phyloP scores from a whole-genome alignment of 768 basidiomycete genomes.

The Candolleomyces eurysporus region DNA sequence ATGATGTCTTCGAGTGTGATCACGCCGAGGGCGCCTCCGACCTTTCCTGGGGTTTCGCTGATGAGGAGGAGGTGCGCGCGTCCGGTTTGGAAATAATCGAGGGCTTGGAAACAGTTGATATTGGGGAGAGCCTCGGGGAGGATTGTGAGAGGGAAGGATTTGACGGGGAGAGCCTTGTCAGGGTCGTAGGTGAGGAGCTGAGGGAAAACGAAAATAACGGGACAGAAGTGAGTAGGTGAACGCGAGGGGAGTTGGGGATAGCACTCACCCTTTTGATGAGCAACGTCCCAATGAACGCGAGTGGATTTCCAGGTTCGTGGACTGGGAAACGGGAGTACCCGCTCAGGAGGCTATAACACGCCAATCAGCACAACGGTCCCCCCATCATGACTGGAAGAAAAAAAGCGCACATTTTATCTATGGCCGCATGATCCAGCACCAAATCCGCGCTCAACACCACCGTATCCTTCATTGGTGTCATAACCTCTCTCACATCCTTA shows the following conservation, averaged over 20 bases:
- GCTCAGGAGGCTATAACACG: conserved; percentile 49
- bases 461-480: conserved; percentile 86
- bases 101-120: conserved; percentile 92
- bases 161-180: conserved; percentile 68
- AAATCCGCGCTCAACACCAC: conserved; percentile 77
- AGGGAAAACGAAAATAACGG: not conserved
- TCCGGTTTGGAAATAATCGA: conserved; percentile 96
- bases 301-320: conserved; percentile 65
- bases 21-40: conserved; percentile 87
- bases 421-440: conserved; percentile 72
- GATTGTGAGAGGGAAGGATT: conserved; percentile 73
- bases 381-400: not conserved
- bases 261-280: conserved; percentile 71
- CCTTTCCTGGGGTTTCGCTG: conserved; percentile 77
- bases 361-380: conserved; percentile 2
- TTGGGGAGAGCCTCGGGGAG: conserved; percentile 86
- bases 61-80: conserved; percentile 89
- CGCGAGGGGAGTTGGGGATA: not conserved
- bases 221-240: conserved; percentile 3
- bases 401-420: conserved; percentile 64
- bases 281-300: conserved; percentile 77
- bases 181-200: conserved; percentile 91
- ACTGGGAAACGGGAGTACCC: conserved; percentile 94
- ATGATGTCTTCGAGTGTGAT: conserved; percentile 89
- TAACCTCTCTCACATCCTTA: conserved; percentile 73